phyloP scores from a whole-genome alignment of 2,329 filamentous ascomycete species.

The Ramularia collo-cygni region DNA sequence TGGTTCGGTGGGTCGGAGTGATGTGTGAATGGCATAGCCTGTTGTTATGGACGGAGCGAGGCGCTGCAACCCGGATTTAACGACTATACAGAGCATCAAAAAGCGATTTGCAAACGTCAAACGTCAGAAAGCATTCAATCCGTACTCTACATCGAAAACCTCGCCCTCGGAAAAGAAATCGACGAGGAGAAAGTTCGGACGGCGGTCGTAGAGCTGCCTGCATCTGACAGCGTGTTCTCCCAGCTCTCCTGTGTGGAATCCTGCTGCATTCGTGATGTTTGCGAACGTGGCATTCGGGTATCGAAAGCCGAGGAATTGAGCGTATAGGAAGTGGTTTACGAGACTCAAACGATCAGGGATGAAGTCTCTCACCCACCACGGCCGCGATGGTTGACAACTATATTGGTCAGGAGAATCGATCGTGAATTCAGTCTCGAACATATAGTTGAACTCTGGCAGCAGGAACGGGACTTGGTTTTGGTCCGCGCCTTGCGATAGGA shows the following conservation, averaged over 20 bases:
- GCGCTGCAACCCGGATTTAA: no score
- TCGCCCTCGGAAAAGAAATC: constrained; percentile 31
- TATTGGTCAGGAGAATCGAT: constrained; percentile 29
- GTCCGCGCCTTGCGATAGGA: constrained; percentile 39
- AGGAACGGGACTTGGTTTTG: constrained; percentile 36
- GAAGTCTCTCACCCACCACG: constrained; percentile 35
- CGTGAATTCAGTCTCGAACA: constrained; percentile 41
- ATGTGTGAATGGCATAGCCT: no score
- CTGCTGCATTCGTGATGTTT: constrained; percentile 37
- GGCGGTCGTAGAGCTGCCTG: constrained; percentile 30
- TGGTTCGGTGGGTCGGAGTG: no score
- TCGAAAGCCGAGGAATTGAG: constrained; percentile 36
- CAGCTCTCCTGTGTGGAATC: constrained; percentile 34
- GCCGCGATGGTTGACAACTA: constrained; percentile 31
- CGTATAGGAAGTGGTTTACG: constrained; percentile 43
- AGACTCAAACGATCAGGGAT: constrained; percentile 38
- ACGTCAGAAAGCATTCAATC: constrained; percentile 23
- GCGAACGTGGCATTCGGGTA: constrained; percentile 38
- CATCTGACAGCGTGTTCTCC: constrained; percentile 39
- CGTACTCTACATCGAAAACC: constrained; percentile 24
- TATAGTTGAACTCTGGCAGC: constrained; percentile 31
- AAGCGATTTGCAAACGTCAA: constrained; percentile 2
- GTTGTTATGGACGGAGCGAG: no score
- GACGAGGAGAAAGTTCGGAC: constrained; percentile 38
- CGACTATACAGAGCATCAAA: no score